Conservation (phyloP, 2,329 filamentous ascomycete genomes). For the Cylindrodendrum hubeiense region DNA sequence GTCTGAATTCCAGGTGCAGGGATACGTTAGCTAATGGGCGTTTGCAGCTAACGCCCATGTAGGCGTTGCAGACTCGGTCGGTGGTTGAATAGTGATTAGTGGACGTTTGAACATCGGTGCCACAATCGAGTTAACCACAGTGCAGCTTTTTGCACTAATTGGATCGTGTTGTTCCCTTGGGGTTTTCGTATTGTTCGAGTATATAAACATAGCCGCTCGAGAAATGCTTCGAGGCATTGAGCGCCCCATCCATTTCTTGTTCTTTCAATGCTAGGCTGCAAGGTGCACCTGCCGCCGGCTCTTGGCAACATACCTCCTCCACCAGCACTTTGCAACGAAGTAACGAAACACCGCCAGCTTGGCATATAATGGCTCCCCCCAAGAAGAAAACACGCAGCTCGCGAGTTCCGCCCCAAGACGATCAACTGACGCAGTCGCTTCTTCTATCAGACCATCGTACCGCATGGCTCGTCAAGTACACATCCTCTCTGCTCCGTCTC, state of each 20-base stretch:
- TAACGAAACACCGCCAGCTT: neutral
- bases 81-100: neutral
- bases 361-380: slow-evolving; percentile 37
- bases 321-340: neutral
- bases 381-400: slow-evolving; percentile 41
- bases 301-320: neutral
- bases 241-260: neutral
- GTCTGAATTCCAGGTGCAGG: slow-evolving; percentile 2
- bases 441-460: slow-evolving; percentile 49
- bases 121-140: neutral
- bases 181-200: too few species aligned
- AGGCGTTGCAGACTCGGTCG: neutral
- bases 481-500: slow-evolving; percentile 10
- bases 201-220: neutral
- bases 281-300: neutral
- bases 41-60: neutral
- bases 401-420: slow-evolving; percentile 25
- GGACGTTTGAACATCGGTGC: neutral
- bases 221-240: neutral
- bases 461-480: slow-evolving; percentile 51
- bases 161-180: neutral
- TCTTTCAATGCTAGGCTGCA: neutral
- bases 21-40: neutral
- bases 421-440: slow-evolving; percentile 38
- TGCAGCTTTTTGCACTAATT: neutral